A percentile compares a stretch with the other conserved stretches of the same genome.
Conservation (phyloP, 2,329 filamentous ascomycete species). For the Aspergillus hortae region DNA sequence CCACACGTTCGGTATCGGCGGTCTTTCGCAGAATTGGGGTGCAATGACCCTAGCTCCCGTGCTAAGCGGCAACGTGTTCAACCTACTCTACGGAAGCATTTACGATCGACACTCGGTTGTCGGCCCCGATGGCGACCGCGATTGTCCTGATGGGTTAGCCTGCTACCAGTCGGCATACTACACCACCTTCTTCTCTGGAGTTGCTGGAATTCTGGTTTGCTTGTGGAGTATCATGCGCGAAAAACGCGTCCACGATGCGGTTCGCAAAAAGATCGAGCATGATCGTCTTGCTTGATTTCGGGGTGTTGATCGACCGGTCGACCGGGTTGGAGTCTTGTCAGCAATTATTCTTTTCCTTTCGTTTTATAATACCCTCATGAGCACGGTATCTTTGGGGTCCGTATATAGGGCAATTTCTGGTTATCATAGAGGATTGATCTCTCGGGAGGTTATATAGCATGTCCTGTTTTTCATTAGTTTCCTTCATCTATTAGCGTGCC, state of each 20-base stretch:
- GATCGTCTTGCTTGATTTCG: slow-evolving; percentile 29
- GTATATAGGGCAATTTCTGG: neutral
- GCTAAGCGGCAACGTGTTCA: slow-evolving; percentile 85
- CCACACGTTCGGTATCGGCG: slow-evolving; percentile 85
- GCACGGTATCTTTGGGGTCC: neutral
- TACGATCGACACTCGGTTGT: slow-evolving; percentile 77
- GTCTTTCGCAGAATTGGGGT: slow-evolving; percentile 93
- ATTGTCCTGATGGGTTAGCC: slow-evolving; percentile 70
- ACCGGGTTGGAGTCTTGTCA: neutral
- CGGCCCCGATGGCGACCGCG: slow-evolving; percentile 64
- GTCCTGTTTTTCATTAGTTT: neutral
- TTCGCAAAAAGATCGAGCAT: slow-evolving; percentile 28
- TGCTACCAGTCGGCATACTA: slow-evolving; percentile 82
- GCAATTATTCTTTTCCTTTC: neutral
- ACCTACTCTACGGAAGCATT: slow-evolving; percentile 79
- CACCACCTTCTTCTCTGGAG: slow-evolving; percentile 69
- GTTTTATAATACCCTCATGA: neutral
- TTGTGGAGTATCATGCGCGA: slow-evolving; percentile 52
- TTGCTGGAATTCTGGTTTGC: slow-evolving; percentile 65
- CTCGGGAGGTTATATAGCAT: neutral
- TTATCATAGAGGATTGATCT: neutral
- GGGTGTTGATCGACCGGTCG: neutral
- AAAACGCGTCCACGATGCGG: slow-evolving; percentile 24
- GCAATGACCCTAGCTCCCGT: slow-evolving; percentile 89
- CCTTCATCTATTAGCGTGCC: neutral